These are phyloP conservation scores for Fraxinus sp. DNA, from an alignment of 305 asterid genomes.

Conservation along the genomic window DNA sequence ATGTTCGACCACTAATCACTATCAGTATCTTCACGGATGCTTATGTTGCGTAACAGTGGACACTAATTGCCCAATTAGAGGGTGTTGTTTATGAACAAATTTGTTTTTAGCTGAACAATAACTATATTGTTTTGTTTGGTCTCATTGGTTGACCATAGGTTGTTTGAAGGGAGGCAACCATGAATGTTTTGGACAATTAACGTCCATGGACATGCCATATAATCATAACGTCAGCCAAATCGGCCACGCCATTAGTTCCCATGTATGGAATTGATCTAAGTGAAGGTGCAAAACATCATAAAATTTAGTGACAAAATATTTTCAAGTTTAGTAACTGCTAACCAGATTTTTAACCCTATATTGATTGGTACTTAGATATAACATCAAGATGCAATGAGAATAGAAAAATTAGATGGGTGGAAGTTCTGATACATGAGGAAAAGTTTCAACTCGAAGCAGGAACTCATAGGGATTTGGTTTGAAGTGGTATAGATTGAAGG, in stretches of 20 bases:
- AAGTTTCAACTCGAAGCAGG: conserved; percentile 3
- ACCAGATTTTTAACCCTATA: background rate
- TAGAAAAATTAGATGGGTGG: background rate
- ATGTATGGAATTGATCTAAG: background rate
- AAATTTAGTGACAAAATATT: background rate
- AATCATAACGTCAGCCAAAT: background rate
- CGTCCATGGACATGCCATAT: background rate
- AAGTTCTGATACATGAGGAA: background rate
- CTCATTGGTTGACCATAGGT: background rate
- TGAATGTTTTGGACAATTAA: background rate
- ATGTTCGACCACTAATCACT: background rate
- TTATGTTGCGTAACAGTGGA: background rate
- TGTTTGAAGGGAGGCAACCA: background rate
- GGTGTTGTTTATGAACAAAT: background rate
- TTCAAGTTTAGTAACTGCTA: background rate
- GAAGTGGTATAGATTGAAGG: background rate
- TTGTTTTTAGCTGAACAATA: background rate
- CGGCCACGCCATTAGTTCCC: background rate
- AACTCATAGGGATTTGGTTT: background rate
- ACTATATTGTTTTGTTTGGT: background rate
- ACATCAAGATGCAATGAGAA: background rate
- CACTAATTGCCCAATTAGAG: background rate
- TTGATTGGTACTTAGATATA: background rate
- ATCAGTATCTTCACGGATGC: background rate
- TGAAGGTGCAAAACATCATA: background rate